Evolutionary conservation across 805 yeast species (phyloP), one percentile per base, ranked within the genome.

Genomic region (Candida easanensis): DNA sequence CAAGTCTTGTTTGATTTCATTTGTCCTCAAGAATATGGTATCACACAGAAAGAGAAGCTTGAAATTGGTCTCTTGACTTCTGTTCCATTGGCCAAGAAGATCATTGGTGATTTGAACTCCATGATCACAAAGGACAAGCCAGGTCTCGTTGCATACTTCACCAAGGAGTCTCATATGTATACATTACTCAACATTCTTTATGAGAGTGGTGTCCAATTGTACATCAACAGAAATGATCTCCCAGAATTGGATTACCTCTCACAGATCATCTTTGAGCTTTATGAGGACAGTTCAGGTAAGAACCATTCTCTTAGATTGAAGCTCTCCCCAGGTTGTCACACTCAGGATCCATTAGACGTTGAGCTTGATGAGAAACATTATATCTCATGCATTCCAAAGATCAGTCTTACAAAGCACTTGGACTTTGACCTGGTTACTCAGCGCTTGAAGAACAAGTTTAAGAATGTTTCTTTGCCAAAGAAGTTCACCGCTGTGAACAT

Each of bases 21-120:
- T 38, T 93, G 98, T 65, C 99, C 99, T 9, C 98, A 93, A 64
- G 99, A 93, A 61, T 93, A 93, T 61, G 99, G 99, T 50, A 93
- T 93, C 54, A 88, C 90, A 51, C 96, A 89, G 58, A 83, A 84
- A 56, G 99, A 93, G 64, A 93, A 93, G 61, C 74, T 93, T 47
- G 99, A 93, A 61, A 93, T 93, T 67, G 99, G 99, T 4, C 70
- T 93, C 44, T 70, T 93, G 54, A 93, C 99, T 0, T 88, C 97
- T 2, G 73, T 93, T 56, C 99, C 99, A 2, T 73, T 93, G 54
- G 95, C 97, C 1, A 86, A 82, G 62, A 95, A 88, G 64, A 84
- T 93, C 31, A 63, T 93, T 39, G 69, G 74, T 26, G 98, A 93
- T 60, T 80, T 93, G 35, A 80, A 84, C 45, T 76, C 77, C 38